A percentile compares a stretch with the other conserved stretches of the same genome.
Conservation (phyloP, 352 stramenopile genomes). For the Phytophthora pinifolia region DNA sequence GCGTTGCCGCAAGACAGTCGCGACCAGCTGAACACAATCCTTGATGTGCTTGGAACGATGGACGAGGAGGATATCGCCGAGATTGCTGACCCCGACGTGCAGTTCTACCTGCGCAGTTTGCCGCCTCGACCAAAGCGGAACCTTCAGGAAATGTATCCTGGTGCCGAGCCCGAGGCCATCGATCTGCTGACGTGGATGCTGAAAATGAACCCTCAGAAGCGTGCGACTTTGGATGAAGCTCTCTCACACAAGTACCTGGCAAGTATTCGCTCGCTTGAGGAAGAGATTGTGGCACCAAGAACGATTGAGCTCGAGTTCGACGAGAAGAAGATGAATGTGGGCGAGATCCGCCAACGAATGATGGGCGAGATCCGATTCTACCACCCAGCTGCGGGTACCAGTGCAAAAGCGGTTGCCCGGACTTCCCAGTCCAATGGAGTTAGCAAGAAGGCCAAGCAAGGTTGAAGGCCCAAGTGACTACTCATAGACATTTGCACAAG, state of each 20-base stretch:
- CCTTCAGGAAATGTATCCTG: slow-evolving; percentile 83
- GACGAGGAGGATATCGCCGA: slow-evolving; percentile 82
- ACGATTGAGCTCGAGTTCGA: slow-evolving; percentile 87
- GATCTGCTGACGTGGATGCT: slow-evolving; percentile 83
- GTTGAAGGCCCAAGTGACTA: slow-evolving; percentile 3
- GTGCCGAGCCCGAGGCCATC: slow-evolving; percentile 79
- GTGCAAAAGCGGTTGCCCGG: slow-evolving; percentile 1
- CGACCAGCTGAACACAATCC: slow-evolving; percentile 86
- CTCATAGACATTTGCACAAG: slow-evolving; percentile 10
- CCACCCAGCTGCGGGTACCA: slow-evolving; percentile 46
- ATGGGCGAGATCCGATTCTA: slow-evolving; percentile 79
- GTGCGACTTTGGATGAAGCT: slow-evolving; percentile 77
- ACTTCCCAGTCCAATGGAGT: slow-evolving; percentile 12
- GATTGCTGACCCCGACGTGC: slow-evolving; percentile 82
- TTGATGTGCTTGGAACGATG: slow-evolving; percentile 89
- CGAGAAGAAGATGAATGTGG: slow-evolving; percentile 81
- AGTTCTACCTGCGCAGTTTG: slow-evolving; percentile 79
- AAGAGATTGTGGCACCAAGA: slow-evolving; percentile 81
- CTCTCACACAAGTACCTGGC: slow-evolving; percentile 84
- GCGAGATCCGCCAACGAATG: slow-evolving; percentile 83
- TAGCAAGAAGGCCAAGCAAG: slow-evolving; percentile 45
- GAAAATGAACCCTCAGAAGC: slow-evolving; percentile 85
- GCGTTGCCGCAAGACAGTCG: slow-evolving; percentile 82
- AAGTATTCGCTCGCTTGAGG: slow-evolving; percentile 83
- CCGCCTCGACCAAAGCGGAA: slow-evolving; percentile 69